Conservation (phyloP, 2,329 filamentous ascomycete species). For the Fusarium heterosporum region DNA sequence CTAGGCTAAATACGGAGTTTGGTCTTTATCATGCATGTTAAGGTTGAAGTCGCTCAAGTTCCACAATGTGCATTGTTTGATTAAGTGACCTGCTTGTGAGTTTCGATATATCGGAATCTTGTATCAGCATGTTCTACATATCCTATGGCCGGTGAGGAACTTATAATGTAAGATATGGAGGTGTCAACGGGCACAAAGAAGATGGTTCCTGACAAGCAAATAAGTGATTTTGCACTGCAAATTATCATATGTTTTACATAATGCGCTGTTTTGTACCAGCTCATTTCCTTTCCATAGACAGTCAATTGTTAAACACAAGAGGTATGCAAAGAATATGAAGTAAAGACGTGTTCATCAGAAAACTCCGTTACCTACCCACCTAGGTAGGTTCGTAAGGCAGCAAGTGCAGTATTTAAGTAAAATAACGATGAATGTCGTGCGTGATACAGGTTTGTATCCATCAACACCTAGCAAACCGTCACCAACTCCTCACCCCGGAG, state of each 20-base stretch:
- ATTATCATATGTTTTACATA: background rate
- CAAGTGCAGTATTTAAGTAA: background rate
- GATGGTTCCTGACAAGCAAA: background rate
- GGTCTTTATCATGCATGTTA: conserved; percentile 32
- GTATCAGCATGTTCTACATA: too few species aligned
- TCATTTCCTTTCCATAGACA: background rate
- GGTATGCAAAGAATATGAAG: too few species aligned
- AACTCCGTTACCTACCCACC: too few species aligned
- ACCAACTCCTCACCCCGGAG: background rate
- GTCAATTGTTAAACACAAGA: background rate
- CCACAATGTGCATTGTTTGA: background rate
- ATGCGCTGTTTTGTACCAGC: background rate
- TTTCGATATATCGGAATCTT: background rate
- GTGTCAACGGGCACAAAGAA: background rate
- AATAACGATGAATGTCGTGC: background rate
- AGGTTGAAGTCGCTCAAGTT: conserved; percentile 1
- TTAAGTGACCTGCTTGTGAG: background rate
- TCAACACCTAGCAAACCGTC: conserved; percentile 22
- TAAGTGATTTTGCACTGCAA: background rate
- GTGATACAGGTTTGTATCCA: background rate
- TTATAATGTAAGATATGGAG: background rate
- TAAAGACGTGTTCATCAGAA: too few species aligned
- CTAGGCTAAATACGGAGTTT: conserved; percentile 45
- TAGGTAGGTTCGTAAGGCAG: too few species aligned
- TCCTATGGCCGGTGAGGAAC: background rate